Percentiles rank a stretch among this genome's conserved stretches.
Conservation (phyloP, 768 basidiomycete species). For the Auricularia heimuer region DNA sequence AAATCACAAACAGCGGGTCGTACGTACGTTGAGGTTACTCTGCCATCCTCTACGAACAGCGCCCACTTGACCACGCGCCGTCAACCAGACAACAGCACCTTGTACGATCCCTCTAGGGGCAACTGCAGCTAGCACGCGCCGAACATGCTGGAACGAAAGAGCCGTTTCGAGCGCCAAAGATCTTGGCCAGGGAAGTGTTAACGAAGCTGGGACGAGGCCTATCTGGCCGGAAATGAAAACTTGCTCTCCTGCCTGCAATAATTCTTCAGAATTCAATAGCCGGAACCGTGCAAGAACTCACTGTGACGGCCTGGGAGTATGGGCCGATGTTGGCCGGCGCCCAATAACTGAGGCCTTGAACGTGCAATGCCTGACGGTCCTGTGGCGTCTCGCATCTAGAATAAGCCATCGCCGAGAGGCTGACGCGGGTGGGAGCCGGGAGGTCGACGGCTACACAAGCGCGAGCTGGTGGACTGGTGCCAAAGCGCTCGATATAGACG, state of each 20-base stretch:
- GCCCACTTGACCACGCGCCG: slow-evolving; percentile 7
- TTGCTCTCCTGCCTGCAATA: slow-evolving; percentile 52
- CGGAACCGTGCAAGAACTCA: slow-evolving; percentile 25
- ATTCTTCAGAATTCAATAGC: background rate
- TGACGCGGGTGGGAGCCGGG: slow-evolving; percentile 43
- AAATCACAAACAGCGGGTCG: too few species aligned
- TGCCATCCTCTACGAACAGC: background rate
- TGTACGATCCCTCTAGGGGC: slow-evolving; percentile 51
- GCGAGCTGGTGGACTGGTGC: slow-evolving; percentile 82
- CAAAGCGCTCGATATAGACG: slow-evolving; percentile 75
- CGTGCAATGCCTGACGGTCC: slow-evolving; percentile 73
- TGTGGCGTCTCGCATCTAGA: slow-evolving; percentile 17
- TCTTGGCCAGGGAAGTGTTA: slow-evolving; percentile 53
- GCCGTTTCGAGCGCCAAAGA: slow-evolving; percentile 58
- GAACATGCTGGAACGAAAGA: slow-evolving; percentile 70
- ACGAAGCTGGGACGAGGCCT: slow-evolving; percentile 67
- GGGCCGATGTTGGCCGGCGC: slow-evolving; percentile 98
- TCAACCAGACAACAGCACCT: slow-evolving; percentile 66
- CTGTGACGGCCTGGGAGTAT: slow-evolving; percentile 87
- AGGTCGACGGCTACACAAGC: slow-evolving; percentile 86
- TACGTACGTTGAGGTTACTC: background rate
- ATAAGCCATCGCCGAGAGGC: slow-evolving; percentile 78
- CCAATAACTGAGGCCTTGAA: slow-evolving; percentile 96
- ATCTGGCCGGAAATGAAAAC: slow-evolving; percentile 96
- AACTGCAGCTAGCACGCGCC: slow-evolving; percentile 57